Evolutionary conservation across 805 yeast genomes (phyloP).

Genomic region (Starmerella tilneyi): DNA sequence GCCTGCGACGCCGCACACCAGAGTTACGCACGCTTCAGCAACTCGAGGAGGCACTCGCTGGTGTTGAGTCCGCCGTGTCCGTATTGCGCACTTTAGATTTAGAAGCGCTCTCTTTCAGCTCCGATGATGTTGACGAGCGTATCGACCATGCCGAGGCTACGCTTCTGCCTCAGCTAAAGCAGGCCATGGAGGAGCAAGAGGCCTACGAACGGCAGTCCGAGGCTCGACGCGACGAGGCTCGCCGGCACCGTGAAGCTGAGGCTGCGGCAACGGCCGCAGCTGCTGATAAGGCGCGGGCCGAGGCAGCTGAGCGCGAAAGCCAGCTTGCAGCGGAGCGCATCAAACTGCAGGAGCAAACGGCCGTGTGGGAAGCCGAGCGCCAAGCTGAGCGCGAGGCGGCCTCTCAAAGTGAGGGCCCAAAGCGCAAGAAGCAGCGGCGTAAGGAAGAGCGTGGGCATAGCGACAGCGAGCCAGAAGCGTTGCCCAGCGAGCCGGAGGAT

Average conservation of each 20-base stretch:
- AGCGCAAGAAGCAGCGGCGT: slow-evolving; percentile 12
- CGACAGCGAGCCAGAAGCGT: slow-evolving; percentile 32
- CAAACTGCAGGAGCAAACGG: slow-evolving; percentile 29
- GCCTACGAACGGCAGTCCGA: slow-evolving; percentile 45
- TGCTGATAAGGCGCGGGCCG: slow-evolving; percentile 29
- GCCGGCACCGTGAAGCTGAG: slow-evolving; percentile 52
- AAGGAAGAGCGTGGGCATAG: slow-evolving; percentile 28
- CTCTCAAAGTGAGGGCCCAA: slow-evolving; percentile 2
- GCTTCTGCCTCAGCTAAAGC: slow-evolving; percentile 57
- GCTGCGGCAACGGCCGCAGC: slow-evolving; percentile 2
- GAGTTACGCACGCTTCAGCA: slow-evolving; percentile 53
- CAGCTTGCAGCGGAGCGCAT: slow-evolving; percentile 30
- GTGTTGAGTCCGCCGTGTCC: slow-evolving; percentile 36
- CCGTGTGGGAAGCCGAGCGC: slow-evolving; percentile 31
- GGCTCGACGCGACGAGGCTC: slow-evolving; percentile 62
- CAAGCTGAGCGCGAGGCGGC: slow-evolving; percentile 32
- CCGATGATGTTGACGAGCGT: slow-evolving; percentile 71
- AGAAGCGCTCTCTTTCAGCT: slow-evolving; percentile 67
- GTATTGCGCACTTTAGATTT: slow-evolving; percentile 35
- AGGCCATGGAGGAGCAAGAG: slow-evolving; percentile 59
- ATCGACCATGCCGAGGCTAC: slow-evolving; percentile 78
- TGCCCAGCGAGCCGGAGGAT: slow-evolving; percentile 32
- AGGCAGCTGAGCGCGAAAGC: slow-evolving; percentile 27
- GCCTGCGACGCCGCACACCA: slow-evolving; percentile 50
- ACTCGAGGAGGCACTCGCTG: slow-evolving; percentile 45